Percentiles rank a stretch among this genome's conserved stretches.
These are phyloP conservation scores for Aspergillus carlsbadensis DNA, from an alignment of 495 filamentous ascomycete species.

Conservation along the genomic window DNA sequence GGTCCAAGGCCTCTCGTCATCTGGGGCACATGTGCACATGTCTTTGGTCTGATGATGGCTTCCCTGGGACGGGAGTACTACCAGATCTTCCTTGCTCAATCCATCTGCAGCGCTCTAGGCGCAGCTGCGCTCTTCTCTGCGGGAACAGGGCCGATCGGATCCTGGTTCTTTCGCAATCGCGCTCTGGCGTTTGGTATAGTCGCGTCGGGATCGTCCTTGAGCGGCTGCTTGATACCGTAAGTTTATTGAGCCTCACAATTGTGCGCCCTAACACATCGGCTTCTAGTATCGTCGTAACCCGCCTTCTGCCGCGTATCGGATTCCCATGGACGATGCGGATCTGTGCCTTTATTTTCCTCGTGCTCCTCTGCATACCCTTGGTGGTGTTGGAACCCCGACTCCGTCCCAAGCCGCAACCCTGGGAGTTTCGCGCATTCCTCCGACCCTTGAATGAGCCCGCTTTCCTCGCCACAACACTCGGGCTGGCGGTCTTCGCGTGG, in stretches of 20 bases:
- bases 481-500: constrained; percentile 63
- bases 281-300: constrained; percentile 39
- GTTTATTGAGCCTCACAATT: too few species aligned
- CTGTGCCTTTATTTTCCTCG: constrained; percentile 67
- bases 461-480: constrained; percentile 51
- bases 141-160: constrained; percentile 56
- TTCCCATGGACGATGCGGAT: constrained; percentile 75
- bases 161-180: constrained; percentile 67
- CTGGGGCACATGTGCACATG: constrained; percentile 56
- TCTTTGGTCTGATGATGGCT: constrained; percentile 72
- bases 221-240: constrained; percentile 22
- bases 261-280: too few species aligned
- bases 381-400: constrained; percentile 65
- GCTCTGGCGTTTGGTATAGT: constrained; percentile 65
- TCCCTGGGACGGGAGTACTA: constrained; percentile 49
- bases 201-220: constrained; percentile 54
- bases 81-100: constrained; percentile 46
- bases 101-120: constrained; percentile 48
- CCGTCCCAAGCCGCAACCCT: constrained; percentile 52
- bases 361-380: constrained; percentile 60
- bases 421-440: constrained; percentile 56
- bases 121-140: constrained; percentile 60
- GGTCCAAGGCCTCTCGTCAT: constrained; percentile 63
- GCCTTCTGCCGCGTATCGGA: constrained; percentile 60
- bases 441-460: constrained; percentile 57